phyloP scores from a whole-genome alignment of 495 filamentous ascomycete species.

The Xylaria flabelliformis region DNA sequence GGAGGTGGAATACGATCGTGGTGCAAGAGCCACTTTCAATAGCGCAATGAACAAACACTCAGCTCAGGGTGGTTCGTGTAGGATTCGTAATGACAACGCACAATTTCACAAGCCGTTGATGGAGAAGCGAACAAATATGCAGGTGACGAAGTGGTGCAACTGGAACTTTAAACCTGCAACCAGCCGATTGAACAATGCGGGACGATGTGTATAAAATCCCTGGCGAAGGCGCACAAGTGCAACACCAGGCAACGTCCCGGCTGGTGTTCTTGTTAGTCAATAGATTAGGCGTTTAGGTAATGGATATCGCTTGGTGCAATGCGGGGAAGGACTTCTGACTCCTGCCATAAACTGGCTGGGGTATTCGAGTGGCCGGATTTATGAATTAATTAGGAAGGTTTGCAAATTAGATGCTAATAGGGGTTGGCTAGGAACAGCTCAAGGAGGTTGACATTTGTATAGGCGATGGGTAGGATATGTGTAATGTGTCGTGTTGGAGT shows the following conservation, averaged over 20 bases:
- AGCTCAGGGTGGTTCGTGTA: slow-evolving; percentile 5
- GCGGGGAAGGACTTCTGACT: slow-evolving; percentile 48
- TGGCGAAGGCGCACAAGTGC: not conserved
- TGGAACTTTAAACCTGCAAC: slow-evolving; percentile 7
- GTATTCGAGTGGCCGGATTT: not conserved
- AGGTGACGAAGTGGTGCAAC: slow-evolving; percentile 17
- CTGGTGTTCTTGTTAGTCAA: slow-evolving; percentile 57
- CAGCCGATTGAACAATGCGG: not conserved
- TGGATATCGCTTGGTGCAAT: slow-evolving; percentile 47
- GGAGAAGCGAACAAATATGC: slow-evolving; percentile 15
- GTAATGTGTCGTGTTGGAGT: slow-evolving; percentile 13
- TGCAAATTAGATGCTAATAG: slow-evolving; percentile 5
- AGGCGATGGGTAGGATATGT: not conserved
- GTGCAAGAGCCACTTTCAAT: slow-evolving; percentile 40
- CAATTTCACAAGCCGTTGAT: not conserved
- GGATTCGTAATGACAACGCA: slow-evolving; percentile 15
- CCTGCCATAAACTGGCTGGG: slow-evolving; percentile 1
- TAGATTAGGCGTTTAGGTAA: slow-evolving; percentile 54
- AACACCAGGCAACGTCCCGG: slow-evolving; percentile 27
- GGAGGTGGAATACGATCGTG: slow-evolving; percentile 8
- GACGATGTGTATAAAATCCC: slow-evolving; percentile 3
- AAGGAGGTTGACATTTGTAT: not conserved
- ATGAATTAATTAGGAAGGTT: slow-evolving; percentile 6
- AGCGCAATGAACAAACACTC: slow-evolving; percentile 37
- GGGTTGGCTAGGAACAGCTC: slow-evolving; percentile 15